Evolutionary conservation across 306 rosid species (phyloP).

Genomic region (Cyamopsis tetragonoloba): DNA sequence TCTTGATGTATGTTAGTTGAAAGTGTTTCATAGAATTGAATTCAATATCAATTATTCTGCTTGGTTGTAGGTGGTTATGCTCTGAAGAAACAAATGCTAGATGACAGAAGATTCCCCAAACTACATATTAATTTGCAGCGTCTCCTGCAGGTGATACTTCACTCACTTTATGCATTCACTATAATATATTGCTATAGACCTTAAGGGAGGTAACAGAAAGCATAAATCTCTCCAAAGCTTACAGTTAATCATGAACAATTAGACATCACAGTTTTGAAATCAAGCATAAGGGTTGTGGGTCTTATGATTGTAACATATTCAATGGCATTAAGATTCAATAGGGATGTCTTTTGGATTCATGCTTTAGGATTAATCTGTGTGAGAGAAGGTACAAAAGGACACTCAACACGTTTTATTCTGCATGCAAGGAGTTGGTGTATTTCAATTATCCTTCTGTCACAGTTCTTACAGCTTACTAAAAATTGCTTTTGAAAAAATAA

Average conservation of each 20-base stretch:
- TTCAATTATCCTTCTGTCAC: background rate
- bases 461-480: background rate
- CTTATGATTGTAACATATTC: background rate
- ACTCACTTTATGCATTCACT: slow-evolving; percentile 14
- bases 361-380: background rate
- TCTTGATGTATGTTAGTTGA: background rate
- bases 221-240: background rate
- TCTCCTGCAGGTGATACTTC: slow-evolving; percentile 70
- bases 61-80: slow-evolving; percentile 65
- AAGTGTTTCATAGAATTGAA: background rate
- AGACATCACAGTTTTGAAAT: background rate
- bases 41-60: slow-evolving; percentile 21
- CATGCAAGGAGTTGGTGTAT: background rate
- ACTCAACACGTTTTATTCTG: background rate
- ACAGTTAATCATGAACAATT: background rate
- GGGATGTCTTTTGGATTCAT: background rate
- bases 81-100: slow-evolving; percentile 93
- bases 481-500: background rate
- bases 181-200: background rate
- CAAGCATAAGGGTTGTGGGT: background rate
- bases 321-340: background rate
- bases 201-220: background rate
- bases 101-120: slow-evolving; percentile 96
- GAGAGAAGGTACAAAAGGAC: background rate
- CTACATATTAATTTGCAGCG: slow-evolving; percentile 93